A percentile compares a stretch with the other conserved stretches of the same genome.
Evolutionary conservation across 148 eudicot species (phyloP).

Genomic region (Limonium bicolor): DNA sequence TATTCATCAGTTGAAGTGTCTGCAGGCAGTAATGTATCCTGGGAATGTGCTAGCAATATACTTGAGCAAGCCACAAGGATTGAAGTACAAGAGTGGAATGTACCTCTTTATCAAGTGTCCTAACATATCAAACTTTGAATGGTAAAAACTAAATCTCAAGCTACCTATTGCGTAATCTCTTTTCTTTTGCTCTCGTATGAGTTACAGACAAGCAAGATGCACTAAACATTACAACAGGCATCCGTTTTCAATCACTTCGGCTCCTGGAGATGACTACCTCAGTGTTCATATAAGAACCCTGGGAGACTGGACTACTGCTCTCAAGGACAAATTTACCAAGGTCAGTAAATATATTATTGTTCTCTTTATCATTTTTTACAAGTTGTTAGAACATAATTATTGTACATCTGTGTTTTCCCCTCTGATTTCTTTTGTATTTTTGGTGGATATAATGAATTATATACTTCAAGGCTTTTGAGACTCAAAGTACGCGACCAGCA

Average conservation of each 20-base stretch:
- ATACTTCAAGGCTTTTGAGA: slow-evolving; percentile 55
- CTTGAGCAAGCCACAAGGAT: slow-evolving; percentile 74
- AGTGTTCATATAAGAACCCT: slow-evolving; percentile 75
- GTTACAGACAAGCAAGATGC: too few species aligned
- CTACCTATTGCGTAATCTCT: background rate
- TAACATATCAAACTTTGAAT: slow-evolving; percentile 70
- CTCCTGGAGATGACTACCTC: slow-evolving; percentile 78
- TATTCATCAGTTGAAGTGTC: background rate
- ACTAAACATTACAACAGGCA: slow-evolving; percentile 4
- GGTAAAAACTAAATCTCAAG: too few species aligned
- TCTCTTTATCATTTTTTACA: too few species aligned
- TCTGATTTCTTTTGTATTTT: background rate
- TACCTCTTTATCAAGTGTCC: slow-evolving; percentile 91
- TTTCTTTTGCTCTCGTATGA: background rate
- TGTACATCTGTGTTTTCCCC: too few species aligned
- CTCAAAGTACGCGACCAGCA: slow-evolving; percentile 20
- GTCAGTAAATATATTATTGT: slow-evolving; percentile 22
- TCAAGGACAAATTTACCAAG: slow-evolving; percentile 49
- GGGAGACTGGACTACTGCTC: slow-evolving; percentile 95
- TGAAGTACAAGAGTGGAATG: slow-evolving; percentile 97
- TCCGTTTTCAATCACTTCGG: slow-evolving; percentile 62
- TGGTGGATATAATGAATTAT: slow-evolving; percentile 1
- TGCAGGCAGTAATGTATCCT: slow-evolving; percentile 69
- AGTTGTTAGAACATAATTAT: too few species aligned
- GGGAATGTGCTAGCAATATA: slow-evolving; percentile 87